phyloP scores from a whole-genome alignment of 2,329 filamentous ascomycete genomes.

The Gaeumannomyces tritici region DNA sequence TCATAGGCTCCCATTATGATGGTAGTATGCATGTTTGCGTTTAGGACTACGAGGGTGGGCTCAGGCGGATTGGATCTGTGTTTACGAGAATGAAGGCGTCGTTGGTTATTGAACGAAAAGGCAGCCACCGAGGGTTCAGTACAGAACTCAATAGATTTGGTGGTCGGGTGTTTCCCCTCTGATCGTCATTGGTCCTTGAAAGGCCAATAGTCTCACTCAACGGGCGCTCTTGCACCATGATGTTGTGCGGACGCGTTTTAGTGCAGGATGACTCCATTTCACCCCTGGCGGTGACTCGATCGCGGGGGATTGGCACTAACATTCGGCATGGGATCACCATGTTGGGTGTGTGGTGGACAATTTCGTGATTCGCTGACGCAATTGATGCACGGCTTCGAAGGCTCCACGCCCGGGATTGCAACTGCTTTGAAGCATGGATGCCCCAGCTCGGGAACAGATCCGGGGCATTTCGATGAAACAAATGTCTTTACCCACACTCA shows the following conservation, averaged over 20 bases:
- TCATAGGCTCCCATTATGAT: not conserved
- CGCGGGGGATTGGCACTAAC: no score
- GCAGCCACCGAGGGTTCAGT: not conserved
- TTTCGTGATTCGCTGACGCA: not conserved
- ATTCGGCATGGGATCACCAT: not conserved
- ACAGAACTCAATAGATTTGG: not conserved
- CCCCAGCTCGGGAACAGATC: no score
- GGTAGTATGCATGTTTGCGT: not conserved
- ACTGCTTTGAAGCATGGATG: not conserved
- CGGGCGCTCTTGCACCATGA: not conserved
- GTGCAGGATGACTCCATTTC: not conserved
- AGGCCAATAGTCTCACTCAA: not conserved
- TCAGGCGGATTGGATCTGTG: not conserved
- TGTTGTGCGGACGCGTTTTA: not conserved
- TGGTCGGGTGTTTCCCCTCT: not conserved
- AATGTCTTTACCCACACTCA: not conserved
- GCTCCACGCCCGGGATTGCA: no score
- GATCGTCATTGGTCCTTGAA: not conserved
- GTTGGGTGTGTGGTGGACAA: not conserved
- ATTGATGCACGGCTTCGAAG: not conserved
- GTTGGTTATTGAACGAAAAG: not conserved
- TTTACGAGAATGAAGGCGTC: not conserved
- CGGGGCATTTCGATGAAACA: not conserved
- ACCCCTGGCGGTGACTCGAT: not conserved
- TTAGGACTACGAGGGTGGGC: not conserved